Percentiles rank a stretch among this genome's conserved stretches.
Conservation (phyloP, 2,329 filamentous ascomycete genomes). For the Penicillium sumatraense region DNA sequence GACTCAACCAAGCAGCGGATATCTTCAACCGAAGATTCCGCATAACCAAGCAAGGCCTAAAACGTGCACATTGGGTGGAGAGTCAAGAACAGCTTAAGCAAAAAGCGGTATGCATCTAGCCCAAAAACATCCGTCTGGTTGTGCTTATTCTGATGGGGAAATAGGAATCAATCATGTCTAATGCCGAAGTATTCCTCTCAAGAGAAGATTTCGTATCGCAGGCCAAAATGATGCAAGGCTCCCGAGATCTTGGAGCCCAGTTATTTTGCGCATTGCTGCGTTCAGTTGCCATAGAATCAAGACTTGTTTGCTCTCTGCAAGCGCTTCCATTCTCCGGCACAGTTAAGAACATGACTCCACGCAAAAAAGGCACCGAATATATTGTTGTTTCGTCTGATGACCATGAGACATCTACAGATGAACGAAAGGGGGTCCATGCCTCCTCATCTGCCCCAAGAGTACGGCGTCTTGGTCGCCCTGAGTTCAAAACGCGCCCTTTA, state of each 20-base stretch:
- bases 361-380: conserved; percentile 42
- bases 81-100: conserved; percentile 63
- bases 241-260: conserved; percentile 86
- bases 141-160: background rate
- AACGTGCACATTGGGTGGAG: conserved; percentile 76
- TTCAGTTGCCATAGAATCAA: conserved; percentile 76
- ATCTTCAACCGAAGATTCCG: conserved; percentile 72
- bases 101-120: conserved; percentile 46
- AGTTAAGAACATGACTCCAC: conserved; percentile 48
- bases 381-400: conserved; percentile 45
- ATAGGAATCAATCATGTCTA: conserved; percentile 61
- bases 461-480: conserved; percentile 42
- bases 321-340: conserved; percentile 69
- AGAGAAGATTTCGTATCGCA: conserved; percentile 74
- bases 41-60: conserved; percentile 72
- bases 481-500: conserved; percentile 31
- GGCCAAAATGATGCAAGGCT: conserved; percentile 73
- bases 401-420: conserved; percentile 35
- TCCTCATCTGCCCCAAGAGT: conserved; percentile 24
- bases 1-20: conserved; percentile 70
- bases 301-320: conserved; percentile 90
- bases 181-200: conserved; percentile 71
- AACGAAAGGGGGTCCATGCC: conserved; percentile 18
- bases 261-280: conserved; percentile 87
- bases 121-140: background rate